Evolutionary conservation across 2,329 filamentous ascomycete species (phyloP).

Genomic region (Fusarium sp.): DNA sequence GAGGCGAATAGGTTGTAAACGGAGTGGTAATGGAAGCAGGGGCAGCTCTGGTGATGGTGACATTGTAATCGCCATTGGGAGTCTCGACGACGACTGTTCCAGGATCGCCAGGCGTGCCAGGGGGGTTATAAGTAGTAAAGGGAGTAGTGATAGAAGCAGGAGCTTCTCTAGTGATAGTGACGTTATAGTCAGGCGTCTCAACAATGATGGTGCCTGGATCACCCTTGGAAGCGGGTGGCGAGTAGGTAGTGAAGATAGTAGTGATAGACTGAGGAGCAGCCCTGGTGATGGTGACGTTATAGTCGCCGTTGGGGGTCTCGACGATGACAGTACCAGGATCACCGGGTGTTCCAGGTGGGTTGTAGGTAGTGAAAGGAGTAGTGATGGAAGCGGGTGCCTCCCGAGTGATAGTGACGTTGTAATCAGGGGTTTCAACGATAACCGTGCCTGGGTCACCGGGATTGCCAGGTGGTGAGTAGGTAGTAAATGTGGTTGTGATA

Average conservation of each 20-base stretch:
- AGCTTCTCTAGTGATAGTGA: conserved; percentile 20
- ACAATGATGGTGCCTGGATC: conserved; percentile 25
- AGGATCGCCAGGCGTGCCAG: conserved; percentile 18
- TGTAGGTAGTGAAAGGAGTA: conserved; percentile 17
- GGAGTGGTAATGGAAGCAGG: conserved; percentile 21
- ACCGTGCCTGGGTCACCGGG: conserved; percentile 28
- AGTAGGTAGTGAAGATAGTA: conserved; percentile 10
- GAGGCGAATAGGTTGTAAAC: conserved; percentile 23
- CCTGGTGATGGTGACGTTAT: conserved; percentile 20
- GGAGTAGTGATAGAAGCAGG: conserved; percentile 7
- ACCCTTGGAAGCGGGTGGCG: conserved; percentile 13
- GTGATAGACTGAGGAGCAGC: conserved; percentile 14
- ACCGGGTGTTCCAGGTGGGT: conserved; percentile 15
- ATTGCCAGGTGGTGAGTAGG: conserved; percentile 26
- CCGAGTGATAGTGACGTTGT: conserved; percentile 26
- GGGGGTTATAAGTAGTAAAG: conserved; percentile 16
- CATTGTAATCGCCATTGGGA: conserved; percentile 17
- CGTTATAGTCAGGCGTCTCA: conserved; percentile 28
- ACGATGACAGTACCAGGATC: conserved; percentile 25
- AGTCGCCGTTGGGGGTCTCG: conserved; percentile 24
- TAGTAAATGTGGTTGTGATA: conserved; percentile 25
- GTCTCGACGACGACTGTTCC: conserved; percentile 24
- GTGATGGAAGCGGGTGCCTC: conserved; percentile 19
- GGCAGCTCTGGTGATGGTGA: conserved; percentile 22
- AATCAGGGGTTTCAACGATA: conserved; percentile 31